Percentiles rank a stretch among this genome's conserved stretches.
Conservation (phyloP, 1,284 basidiomycete species). For the Leccinum pachyderme region DNA sequence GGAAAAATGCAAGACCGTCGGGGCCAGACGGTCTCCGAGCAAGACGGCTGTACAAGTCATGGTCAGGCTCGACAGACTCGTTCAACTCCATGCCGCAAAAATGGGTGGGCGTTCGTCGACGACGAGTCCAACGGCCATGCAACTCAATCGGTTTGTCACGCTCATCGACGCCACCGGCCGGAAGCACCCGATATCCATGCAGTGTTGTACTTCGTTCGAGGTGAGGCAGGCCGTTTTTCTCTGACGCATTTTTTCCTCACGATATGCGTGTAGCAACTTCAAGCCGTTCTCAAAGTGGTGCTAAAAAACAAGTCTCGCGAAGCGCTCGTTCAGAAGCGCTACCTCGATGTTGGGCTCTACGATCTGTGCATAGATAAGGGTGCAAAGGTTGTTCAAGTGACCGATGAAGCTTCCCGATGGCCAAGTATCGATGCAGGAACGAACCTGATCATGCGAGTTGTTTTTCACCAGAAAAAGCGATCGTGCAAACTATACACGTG, state of each 20-base stretch:
- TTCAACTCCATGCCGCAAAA: slow-evolving; percentile 20
- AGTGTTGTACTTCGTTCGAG: slow-evolving; percentile 27
- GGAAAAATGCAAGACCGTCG: slow-evolving; percentile 9
- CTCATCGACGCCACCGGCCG: slow-evolving; percentile 27
- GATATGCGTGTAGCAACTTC: slow-evolving; percentile 18
- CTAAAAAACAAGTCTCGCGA: slow-evolving; percentile 19
- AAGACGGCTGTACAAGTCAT: slow-evolving; percentile 20
- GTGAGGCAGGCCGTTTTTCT: slow-evolving; percentile 4
- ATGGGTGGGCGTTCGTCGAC: slow-evolving; percentile 8
- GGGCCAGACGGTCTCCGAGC: slow-evolving; percentile 6
- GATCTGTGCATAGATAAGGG: slow-evolving; percentile 26
- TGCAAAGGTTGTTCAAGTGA: slow-evolving; percentile 22
- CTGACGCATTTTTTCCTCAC: neutral
- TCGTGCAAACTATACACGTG: slow-evolving; percentile 21
- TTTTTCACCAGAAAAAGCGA: slow-evolving; percentile 23
- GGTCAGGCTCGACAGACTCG: slow-evolving; percentile 21
- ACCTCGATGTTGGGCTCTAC: slow-evolving; percentile 24
- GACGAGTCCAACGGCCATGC: slow-evolving; percentile 22
- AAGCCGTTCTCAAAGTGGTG: slow-evolving; percentile 17
- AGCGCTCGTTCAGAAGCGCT: slow-evolving; percentile 24
- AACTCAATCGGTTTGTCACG: slow-evolving; percentile 22
- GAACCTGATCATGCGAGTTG: slow-evolving; percentile 25
- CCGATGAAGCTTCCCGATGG: slow-evolving; percentile 22
- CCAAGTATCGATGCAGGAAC: slow-evolving; percentile 26
- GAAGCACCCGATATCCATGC: slow-evolving; percentile 25